These are phyloP conservation scores for Tetragonia tetragonoides DNA, from an alignment of 148 eudicot genomes.

Conservation along the genomic window DNA sequence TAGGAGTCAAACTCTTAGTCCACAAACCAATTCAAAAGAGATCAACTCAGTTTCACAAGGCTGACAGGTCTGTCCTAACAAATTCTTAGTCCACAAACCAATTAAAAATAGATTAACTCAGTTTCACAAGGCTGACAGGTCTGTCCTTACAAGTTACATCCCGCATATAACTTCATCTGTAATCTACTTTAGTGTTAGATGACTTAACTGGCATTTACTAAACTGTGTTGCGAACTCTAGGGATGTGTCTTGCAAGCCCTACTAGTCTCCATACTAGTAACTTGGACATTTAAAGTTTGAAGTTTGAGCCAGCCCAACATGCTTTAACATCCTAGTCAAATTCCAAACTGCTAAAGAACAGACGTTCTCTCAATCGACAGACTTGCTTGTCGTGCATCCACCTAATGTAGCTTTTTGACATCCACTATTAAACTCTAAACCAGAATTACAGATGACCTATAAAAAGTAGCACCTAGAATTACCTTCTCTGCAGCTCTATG, in stretches of 20 bases:
- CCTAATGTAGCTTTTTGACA: not conserved
- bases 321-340: not conserved
- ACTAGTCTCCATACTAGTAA: not conserved
- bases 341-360: not conserved
- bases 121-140: too few relatives aligned
- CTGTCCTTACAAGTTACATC: too few relatives aligned
- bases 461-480: conserved; percentile 17
- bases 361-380: not conserved
- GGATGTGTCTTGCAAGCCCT: not conserved
- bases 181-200: not conserved
- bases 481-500: conserved; percentile 95
- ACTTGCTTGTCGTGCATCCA: not conserved
- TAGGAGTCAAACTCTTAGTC: not conserved
- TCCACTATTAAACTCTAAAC: not conserved
- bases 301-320: not conserved
- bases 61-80: not conserved
- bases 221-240: not conserved
- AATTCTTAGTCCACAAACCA: too few relatives aligned
- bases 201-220: not conserved
- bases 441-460: not conserved
- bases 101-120: too few relatives aligned
- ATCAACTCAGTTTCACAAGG: not conserved
- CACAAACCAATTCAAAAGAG: not conserved
- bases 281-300: not conserved
- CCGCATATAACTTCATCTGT: too few relatives aligned